Percentiles rank a stretch among this genome's conserved stretches.
phyloP scores from a whole-genome alignment of 1,284 basidiomycete genomes.

The Ganoderma lucidum region DNA sequence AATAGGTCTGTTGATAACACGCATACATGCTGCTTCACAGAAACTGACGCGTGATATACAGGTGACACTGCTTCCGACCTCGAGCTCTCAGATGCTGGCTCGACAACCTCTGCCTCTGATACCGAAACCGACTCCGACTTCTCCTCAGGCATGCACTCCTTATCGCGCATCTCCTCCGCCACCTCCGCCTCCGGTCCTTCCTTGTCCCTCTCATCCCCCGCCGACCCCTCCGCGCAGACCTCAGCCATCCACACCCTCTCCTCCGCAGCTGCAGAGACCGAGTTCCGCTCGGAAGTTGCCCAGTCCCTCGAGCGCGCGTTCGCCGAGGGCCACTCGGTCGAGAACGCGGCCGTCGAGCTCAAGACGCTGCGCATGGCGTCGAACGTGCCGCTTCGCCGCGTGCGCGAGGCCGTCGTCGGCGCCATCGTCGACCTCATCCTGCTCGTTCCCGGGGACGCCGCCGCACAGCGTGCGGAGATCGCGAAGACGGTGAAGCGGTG shows the following conservation, averaged over 20 bases:
- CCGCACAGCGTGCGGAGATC: constrained; percentile 69
- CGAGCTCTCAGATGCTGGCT: constrained; percentile 64
- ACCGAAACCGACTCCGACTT: constrained; percentile 45
- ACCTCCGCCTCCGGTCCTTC: constrained; percentile 49
- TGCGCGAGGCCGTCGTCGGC: constrained; percentile 81
- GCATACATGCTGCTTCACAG: background rate
- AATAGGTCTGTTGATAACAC: constrained; percentile 54
- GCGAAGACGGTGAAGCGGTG: constrained; percentile 66
- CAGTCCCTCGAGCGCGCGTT: constrained; percentile 91
- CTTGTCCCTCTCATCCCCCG: constrained; percentile 50
- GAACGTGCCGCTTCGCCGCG: constrained; percentile 83
- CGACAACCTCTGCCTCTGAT: constrained; percentile 50
- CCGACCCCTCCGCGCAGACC: constrained; percentile 41
- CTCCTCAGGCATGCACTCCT: constrained; percentile 38
- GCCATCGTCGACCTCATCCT: constrained; percentile 75
- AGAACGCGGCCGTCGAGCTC: constrained; percentile 91
- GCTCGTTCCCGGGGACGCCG: constrained; percentile 59
- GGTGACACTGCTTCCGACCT: constrained; percentile 71
- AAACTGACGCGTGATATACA: constrained; percentile 37
- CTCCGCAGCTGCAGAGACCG: constrained; percentile 59
- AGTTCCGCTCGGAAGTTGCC: constrained; percentile 81
- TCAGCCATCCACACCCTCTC: constrained; percentile 41
- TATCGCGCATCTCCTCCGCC: constrained; percentile 45
- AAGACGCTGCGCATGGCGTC: constrained; percentile 95
- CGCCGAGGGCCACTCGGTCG: constrained; percentile 88